A percentile compares a stretch with the other conserved stretches of the same genome.
Conservation (phyloP, 371 early-diverging fungal species). For the Rhizoclosmatium hyalinum region DNA sequence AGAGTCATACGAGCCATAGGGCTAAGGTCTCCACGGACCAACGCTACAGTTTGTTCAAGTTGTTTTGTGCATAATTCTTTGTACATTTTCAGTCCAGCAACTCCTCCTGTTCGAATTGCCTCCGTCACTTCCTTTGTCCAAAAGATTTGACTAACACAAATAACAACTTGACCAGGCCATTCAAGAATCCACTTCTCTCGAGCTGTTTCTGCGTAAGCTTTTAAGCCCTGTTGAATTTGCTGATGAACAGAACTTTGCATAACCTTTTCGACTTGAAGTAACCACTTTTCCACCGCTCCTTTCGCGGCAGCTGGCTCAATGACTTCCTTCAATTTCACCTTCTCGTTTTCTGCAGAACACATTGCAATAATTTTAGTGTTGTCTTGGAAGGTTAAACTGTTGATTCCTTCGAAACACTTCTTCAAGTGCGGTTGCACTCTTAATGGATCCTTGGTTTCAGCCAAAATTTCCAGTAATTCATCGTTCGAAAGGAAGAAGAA, state of each 20-base stretch:
- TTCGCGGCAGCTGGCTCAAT: slow-evolving; percentile 61
- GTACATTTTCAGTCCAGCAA: slow-evolving; percentile 46
- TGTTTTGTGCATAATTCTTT: slow-evolving; percentile 52
- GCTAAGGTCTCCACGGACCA: slow-evolving; percentile 58
- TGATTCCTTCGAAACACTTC: slow-evolving; percentile 66
- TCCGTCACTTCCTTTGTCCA: slow-evolving; percentile 65
- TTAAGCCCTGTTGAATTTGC: slow-evolving; percentile 52
- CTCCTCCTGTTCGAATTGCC: slow-evolving; percentile 50
- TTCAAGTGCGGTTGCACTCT: slow-evolving; percentile 66
- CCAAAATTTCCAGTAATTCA: slow-evolving; percentile 62
- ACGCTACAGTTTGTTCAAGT: slow-evolving; percentile 57
- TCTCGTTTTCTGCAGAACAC: slow-evolving; percentile 61
- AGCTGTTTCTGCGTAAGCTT: slow-evolving; percentile 56
- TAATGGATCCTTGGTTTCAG: slow-evolving; percentile 63
- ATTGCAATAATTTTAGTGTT: slow-evolving; percentile 59
- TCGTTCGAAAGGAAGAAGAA: slow-evolving; percentile 68
- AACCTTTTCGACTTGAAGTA: slow-evolving; percentile 60
- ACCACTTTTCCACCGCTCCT: slow-evolving; percentile 67
- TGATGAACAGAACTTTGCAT: slow-evolving; percentile 61
- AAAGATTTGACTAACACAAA: slow-evolving; percentile 63
- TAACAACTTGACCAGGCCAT: slow-evolving; percentile 68
- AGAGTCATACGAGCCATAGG: slow-evolving; percentile 60
- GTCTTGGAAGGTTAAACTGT: slow-evolving; percentile 59
- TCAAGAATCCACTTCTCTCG: slow-evolving; percentile 63
- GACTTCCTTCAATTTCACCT: slow-evolving; percentile 59